Evolutionary conservation across 108 stramenopile genomes (phyloP), one percentile per base, ranked within the genome.

Genomic region (Epithemia pelagica): DNA sequence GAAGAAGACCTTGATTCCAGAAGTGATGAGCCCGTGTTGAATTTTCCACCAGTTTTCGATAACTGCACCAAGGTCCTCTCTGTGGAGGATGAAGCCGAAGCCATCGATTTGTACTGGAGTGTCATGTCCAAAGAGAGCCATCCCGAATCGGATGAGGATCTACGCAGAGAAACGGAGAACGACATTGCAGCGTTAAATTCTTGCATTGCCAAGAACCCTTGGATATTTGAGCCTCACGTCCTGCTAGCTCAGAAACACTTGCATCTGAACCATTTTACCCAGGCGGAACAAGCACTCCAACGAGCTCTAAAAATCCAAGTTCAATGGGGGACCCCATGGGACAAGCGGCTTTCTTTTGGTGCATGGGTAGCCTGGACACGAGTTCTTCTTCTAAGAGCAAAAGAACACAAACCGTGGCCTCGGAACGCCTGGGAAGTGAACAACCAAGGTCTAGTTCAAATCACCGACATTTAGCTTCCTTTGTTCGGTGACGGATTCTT

Each of bases 341-440:
- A 74, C 66, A 74, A 74, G 32, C 58, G 73, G 1, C 30, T 68
- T 28, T 62, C 73, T 1, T 74, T 74, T 61, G 67, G 52, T 21
- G 67, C 61, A 1, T 74, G 73, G 73, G 73, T 74, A 7, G 63
- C 53, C 2, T 64, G 64, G 64, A 65, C 57, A 15, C 54, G 64
- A 22, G 64, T 65, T 27, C 27, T 73, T 18, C 29, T 26, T 7
- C 52, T 52, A 31, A 32, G 46, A 19, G 61, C 66, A 20, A 28
- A 32, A 0, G 58, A 61, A 7, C n/a, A 28, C 52, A 28, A 60
- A 25, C 25, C 59, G 22, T 73, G 72, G 72, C 72, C 72, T 21
- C 19, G 1, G 19, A 66, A 59, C 58, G 30, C 46, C 23, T 73
- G 72, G 72, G 72, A 73, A n/a, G 65, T 73, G 54, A 73, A 73